Percentiles rank a stretch among this genome's conserved stretches.
These are phyloP conservation scores for Mentha longifolia DNA, from an alignment of 257 asterid species.

Conservation along the genomic window DNA sequence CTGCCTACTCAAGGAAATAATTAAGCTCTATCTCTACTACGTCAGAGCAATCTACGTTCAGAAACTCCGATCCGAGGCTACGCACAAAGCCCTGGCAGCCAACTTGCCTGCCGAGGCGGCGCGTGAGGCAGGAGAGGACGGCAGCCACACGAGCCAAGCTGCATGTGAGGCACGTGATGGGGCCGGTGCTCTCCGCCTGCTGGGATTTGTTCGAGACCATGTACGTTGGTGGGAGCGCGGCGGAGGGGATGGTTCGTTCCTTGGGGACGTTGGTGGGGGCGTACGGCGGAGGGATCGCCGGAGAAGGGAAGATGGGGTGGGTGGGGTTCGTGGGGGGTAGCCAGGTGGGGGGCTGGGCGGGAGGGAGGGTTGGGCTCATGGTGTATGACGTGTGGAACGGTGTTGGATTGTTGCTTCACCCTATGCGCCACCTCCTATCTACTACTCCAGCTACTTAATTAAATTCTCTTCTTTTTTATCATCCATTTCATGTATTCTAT, in stretches of 20 bases:
- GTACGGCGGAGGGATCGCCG: slow-evolving; percentile 50
- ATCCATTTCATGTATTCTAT: no score
- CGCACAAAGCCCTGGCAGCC: slow-evolving; percentile 41
- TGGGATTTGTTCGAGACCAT: slow-evolving; percentile 64
- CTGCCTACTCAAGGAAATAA: slow-evolving; percentile 50
- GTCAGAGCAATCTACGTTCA: slow-evolving; percentile 55
- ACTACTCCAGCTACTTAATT: no score
- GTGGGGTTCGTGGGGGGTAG: slow-evolving; percentile 63
- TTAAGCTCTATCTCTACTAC: slow-evolving; percentile 51
- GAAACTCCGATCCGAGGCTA: slow-evolving; percentile 43
- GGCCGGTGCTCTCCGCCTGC: slow-evolving; percentile 52
- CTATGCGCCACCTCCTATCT: not conserved
- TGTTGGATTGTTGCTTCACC: slow-evolving; percentile 37
- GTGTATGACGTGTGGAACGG: slow-evolving; percentile 52
- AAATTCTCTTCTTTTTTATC: no score
- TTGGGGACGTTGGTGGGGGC: slow-evolving; percentile 52
- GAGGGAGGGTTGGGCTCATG: slow-evolving; percentile 60
- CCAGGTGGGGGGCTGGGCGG: slow-evolving; percentile 67
- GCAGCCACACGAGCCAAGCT: slow-evolving; percentile 45
- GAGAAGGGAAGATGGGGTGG: slow-evolving; percentile 60
- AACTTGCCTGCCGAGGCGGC: slow-evolving; percentile 42
- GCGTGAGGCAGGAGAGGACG: slow-evolving; percentile 42
- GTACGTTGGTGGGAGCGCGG: slow-evolving; percentile 49
- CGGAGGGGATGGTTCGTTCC: slow-evolving; percentile 51
- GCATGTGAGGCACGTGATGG: slow-evolving; percentile 49